Conservation (phyloP, 257 asterid genomes). For the Leptodermis oblonga region DNA sequence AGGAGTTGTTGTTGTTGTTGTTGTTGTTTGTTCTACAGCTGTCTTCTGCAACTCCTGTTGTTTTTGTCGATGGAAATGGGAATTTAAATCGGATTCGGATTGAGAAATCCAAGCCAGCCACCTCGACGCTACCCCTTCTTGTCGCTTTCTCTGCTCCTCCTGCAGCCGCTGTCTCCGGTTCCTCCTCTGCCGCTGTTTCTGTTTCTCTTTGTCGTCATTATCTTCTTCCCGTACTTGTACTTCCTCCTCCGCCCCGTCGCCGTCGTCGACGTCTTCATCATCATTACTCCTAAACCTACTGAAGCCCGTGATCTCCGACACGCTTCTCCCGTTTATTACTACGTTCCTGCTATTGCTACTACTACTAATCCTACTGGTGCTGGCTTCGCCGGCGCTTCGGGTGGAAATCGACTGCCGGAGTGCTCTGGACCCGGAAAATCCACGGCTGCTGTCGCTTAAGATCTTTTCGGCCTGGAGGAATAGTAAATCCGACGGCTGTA, state of each 20-base stretch:
- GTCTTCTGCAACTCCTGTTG: too few relatives aligned
- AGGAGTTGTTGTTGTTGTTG: background rate
- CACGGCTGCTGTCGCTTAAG: slow-evolving; percentile 27
- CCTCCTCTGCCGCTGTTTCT: slow-evolving; percentile 23
- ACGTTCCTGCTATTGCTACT: slow-evolving; percentile 34
- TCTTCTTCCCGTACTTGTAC: too few relatives aligned
- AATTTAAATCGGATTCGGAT: too few relatives aligned
- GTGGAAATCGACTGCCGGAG: slow-evolving; percentile 4
- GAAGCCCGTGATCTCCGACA: slow-evolving; percentile 83
- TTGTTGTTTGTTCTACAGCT: too few relatives aligned
- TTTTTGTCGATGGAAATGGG: slow-evolving; percentile 18
- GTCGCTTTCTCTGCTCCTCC: slow-evolving; percentile 21
- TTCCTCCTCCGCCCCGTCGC: slow-evolving; percentile 71
- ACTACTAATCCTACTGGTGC: too few relatives aligned
- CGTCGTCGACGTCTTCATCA: slow-evolving; percentile 55
- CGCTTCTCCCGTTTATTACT: slow-evolving; percentile 62
- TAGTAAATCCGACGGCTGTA: slow-evolving; percentile 47
- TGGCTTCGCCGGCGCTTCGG: background rate
- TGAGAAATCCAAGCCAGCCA: slow-evolving; percentile 88
- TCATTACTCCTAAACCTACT: slow-evolving; percentile 65
- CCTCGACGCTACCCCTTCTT: slow-evolving; percentile 48
- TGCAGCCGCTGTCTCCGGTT: slow-evolving; percentile 19
- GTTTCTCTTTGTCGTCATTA: slow-evolving; percentile 33
- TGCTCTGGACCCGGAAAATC: slow-evolving; percentile 20
- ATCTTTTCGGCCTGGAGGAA: slow-evolving; percentile 42